Base-by-base conservation (phyloP, 2,329 filamentous ascomycete species). In the Xylariaceae sp. region DNA sequence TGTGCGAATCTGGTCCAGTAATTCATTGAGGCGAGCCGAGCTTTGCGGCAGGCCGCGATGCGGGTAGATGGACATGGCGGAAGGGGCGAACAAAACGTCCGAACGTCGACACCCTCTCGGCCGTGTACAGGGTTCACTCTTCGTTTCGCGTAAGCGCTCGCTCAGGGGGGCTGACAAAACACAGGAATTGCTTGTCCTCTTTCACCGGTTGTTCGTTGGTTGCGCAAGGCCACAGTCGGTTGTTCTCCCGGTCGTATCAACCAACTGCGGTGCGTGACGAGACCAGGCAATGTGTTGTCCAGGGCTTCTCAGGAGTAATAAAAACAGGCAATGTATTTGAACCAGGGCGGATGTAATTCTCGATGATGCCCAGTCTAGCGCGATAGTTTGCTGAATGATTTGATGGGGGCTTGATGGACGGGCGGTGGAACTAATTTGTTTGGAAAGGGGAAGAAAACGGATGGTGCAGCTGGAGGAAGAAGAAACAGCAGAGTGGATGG, bases 1-100 rank as follows among this genome's bases (percentile, higher is more conserved):
- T 57, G 79, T 76, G 59, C 90, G 82, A 55, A 98, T 79, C 62
- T 88, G 84, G 41, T 97, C 90, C 59, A 98, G 75, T 49, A 97
- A 79, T 72, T 98, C 90, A 52, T 85, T 88, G 55, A 97, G 73
- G 52, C 92, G 88, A 53, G 69, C 75, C 35, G 64, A 64, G 52
- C 68, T 73, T 47, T 50, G 61, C 68, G 67, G 85, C 76, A 94
- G 84, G 63, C 82, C 84, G 61, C 87, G 87, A 71, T 94, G 88
- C 63, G 85, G 85, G 66, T 95, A 95, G 88, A 96, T 94, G 40
- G 77, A 79, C 76, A 81, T 80, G 34, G 29, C 52, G 35, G 41
- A 28, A 34, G 21, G 35, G 19, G 15, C 6, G 34, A 23, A 23
- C 29, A 31, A 26, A 5, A 36, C 39, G 32, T 31, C 30, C 36